Base-by-base conservation (phyloP, 1,284 basidiomycete species). In the Naganishia sp. region DNA sequence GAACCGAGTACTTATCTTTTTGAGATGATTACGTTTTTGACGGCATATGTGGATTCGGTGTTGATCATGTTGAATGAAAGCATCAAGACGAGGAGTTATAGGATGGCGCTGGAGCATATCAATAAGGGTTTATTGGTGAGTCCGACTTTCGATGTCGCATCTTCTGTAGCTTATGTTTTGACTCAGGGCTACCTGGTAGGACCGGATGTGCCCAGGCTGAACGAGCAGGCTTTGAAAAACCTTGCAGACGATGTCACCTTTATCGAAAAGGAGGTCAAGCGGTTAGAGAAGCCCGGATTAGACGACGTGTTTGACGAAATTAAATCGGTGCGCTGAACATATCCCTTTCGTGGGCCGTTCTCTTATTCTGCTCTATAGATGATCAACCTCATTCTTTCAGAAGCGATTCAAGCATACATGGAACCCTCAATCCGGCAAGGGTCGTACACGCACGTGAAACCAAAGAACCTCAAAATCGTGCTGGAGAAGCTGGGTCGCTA, bases 21-120 rank as follows among this genome's bases (percentile, higher is more conserved):
- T 75, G 96, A 98, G 78, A 86, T 98, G 75, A 86, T 96, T 75
- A 94, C 94, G 73, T 99, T 95, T 90, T 83, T 99, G 52, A 92
- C 90, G 46, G 96, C 94, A 0, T 92, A 97, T 71, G 93, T 99
- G 71, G 95, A 98, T 77, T 90, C 90, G 36, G 88, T 98, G 21
- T 84, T 90, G 57, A 88, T 96, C 74, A 87, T 91, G 10, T 71
- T 85, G 43, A 81, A 81, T 68, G 88, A 92, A 66, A 80, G 82
- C 6, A 89, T 93, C 79, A 95, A 95, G 79, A 88, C 90, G 55
- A 87, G 90, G 69, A 90, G 92, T 15, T 99, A 96, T 78, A 85
- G 85, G 70, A 89, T 87, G 45, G 94, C 95, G 15, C 84, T 95
- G 46, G 82, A 84, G 42, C 91, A 95, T 75, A 91, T 98, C 65